Conservation (phyloP, 495 filamentous ascomycete species). For the Penicillium desertorum region DNA sequence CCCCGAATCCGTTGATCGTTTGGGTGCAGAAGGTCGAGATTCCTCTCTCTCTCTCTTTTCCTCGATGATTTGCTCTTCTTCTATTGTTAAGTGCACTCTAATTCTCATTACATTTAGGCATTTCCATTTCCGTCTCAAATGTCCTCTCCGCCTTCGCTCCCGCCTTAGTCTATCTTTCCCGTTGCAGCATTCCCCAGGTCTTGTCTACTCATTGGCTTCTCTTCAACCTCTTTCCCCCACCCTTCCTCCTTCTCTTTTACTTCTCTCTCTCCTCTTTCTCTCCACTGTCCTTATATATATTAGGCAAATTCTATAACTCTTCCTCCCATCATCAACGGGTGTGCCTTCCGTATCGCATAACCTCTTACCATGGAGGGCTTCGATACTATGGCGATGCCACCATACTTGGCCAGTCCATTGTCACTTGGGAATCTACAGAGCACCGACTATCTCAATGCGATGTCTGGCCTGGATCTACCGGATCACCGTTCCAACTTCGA, state of each 20-base stretch:
- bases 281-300: constrained; percentile 3
- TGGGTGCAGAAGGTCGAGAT: constrained; percentile 18
- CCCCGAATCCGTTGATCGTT: constrained; percentile 35
- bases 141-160: constrained; percentile 14
- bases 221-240: constrained; percentile 16
- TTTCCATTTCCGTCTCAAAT: constrained; percentile 12
- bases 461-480: constrained; percentile 55
- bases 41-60: constrained; percentile 19
- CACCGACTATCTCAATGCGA: constrained; percentile 52
- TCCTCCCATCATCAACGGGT: neutral
- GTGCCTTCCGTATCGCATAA: constrained; percentile 11
- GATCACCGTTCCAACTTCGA: constrained; percentile 60
- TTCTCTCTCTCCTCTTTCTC: constrained; percentile 17
- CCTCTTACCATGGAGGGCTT: constrained; percentile 60
- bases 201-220: constrained; percentile 11
- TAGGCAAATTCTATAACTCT: neutral
- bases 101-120: neutral
- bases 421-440: constrained; percentile 52
- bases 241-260: constrained; percentile 17
- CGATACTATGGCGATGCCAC: constrained; percentile 61
- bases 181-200: constrained; percentile 14
- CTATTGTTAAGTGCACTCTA: neutral
- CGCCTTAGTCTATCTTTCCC: constrained; percentile 14
- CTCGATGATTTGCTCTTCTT: constrained; percentile 8
- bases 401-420: constrained; percentile 57